Evolutionary conservation across 768 basidiomycete species (phyloP), one percentile per base, ranked within the genome.

Genomic region (Strobilomyces dryophilus): DNA sequence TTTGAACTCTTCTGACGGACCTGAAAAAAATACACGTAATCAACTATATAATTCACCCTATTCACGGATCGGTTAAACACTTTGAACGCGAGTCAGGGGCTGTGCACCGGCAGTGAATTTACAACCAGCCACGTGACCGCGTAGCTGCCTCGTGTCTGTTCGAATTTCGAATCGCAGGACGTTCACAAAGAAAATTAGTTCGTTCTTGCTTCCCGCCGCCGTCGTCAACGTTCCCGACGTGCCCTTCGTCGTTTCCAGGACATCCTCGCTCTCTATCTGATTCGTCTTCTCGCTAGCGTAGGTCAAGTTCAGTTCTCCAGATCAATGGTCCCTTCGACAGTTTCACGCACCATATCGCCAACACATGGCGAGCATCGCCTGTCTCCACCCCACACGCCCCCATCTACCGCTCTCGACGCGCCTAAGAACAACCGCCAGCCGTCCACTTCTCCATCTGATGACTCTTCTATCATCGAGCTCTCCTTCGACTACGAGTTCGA

Each of bases 401-500:
- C 68, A 43, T 57, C 54, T 18, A 40, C 50, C 47, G 54, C 58
- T n/a, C 59, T 67, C 36, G 69, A 69, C 52, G 62, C 59, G 50
- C 55, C 69, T n/a, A 69, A 71, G 61, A 67, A 61, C 41, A 58
- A 37, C 53, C 69, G 69, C 32, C 72, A 61, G 35, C 5, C 63
- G 17, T 73, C 70, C 8, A 63, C 67, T 20, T 65, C 75, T 8
- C 70, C 71, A 47, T 78, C 76, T 4, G 77, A 79, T 46, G 76
- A 77, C 37, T 75, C 76, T 1, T 74, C 74, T 2, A 64, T 77
- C 47, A 70, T 74, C 12, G 76, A 79, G 36, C 74, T 78, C 53
- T 78, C 77, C 3, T 78, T 79, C 50, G 73, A 74, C 56, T 79
- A 79, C 40, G 73, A 76, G 46, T 66, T 68, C 26, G 74, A 79